Evolutionary conservation across 352 stramenopile genomes (phyloP), one percentile per base, ranked within the genome.

Genomic region (Globisporangium mamillatum): DNA sequence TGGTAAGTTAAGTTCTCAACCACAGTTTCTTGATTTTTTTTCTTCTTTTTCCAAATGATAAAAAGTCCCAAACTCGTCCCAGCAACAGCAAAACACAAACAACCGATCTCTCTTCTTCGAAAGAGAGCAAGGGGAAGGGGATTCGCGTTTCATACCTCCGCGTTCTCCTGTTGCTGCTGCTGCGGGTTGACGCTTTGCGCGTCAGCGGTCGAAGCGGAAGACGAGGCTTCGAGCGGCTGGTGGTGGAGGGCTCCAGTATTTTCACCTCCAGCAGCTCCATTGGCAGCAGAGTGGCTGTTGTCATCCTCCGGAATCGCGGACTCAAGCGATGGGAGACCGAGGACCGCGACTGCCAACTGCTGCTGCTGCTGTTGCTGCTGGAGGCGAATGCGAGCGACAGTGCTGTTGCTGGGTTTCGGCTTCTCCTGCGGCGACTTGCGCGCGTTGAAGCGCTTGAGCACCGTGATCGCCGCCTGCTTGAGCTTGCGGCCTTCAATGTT

Each of bases 401-500:
- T 50, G 41, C 41, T 50, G 41, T 18, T 50, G 32, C 56, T 61
- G 5, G 56, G 20, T 18, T 14, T 48, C 12, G 63, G 5, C 18
- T 70, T 50, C 8, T 52, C 55, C 44, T 57, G 36, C 22, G 53
- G 50, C 29, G 68, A 61, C 57, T 70, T 74, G 60, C 54, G 54
- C 8, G 53, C 29, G 56, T 64, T 64, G 63, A 73, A 75, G 54
- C 73, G 79, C 29, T 80, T 76, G 54, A 88, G 68, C 27, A 76
- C 75, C 54, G 77, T 69, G 60, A 88, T 82, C 3, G 76, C 80
- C 27, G 80, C 82, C 66, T 86, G 74, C 50, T 88, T 91, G 56
- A 89, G 71, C 57, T 80, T 81, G 1, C 82, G 75, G 9, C 80
- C 80, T 75, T 91, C 80, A 4, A 84, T 64, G 65, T 86, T 89